These are phyloP conservation scores for Apiotrichum brassicae DNA, from an alignment of 1,284 basidiomycete genomes.

Conservation along the genomic window DNA sequence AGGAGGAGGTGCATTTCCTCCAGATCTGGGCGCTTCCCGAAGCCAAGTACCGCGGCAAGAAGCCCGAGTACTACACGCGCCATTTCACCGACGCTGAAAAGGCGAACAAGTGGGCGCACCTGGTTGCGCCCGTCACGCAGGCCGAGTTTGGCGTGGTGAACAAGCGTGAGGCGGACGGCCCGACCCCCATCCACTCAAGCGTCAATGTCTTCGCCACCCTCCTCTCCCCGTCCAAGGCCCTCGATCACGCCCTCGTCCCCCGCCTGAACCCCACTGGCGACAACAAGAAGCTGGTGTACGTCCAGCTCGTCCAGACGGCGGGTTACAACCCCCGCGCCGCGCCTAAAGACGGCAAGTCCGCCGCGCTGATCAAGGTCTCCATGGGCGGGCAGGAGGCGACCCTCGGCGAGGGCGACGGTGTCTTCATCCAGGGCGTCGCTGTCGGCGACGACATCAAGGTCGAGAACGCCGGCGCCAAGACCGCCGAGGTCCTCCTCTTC, in stretches of 20 bases:
- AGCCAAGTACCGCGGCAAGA: constrained; percentile 51
- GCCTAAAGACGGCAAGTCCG: constrained; percentile 21
- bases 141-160: constrained; percentile 52
- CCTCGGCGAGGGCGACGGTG: constrained; percentile 62
- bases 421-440: constrained; percentile 56
- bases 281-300: constrained; percentile 42
- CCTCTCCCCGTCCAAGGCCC: constrained; percentile 53
- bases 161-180: constrained; percentile 61
- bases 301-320: constrained; percentile 58
- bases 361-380: constrained; percentile 25
- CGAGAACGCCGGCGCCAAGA: constrained; percentile 57
- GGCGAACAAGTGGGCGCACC: constrained; percentile 57
- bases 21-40: constrained; percentile 73
- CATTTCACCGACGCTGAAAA: constrained; percentile 78
- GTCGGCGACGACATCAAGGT: constrained; percentile 49
- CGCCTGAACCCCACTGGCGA: constrained; percentile 3
- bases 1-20: constrained; percentile 62
- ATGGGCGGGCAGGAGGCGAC: constrained; percentile 47
- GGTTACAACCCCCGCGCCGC: constrained; percentile 60
- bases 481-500: constrained; percentile 66
- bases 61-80: constrained; percentile 76
- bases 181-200: constrained; percentile 56
- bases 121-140: constrained; percentile 63
- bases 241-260: constrained; percentile 56
- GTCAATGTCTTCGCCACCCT: constrained; percentile 56